phyloP scores from a whole-genome alignment of 139 green algal species.

The Picochlorum sp. region DNA sequence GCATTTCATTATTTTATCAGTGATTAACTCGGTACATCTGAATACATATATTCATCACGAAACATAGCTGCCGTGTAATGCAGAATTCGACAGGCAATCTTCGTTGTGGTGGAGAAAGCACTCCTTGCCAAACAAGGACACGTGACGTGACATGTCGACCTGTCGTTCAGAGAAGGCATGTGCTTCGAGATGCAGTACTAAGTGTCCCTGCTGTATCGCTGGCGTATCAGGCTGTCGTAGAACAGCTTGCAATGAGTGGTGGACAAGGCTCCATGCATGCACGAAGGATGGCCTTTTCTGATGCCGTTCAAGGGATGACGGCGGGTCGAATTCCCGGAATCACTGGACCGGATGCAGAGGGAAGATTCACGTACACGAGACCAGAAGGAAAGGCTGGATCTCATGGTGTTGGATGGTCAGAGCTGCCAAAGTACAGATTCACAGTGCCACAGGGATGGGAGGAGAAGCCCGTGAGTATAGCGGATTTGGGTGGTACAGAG shows the following conservation, averaged over 20 bases:
- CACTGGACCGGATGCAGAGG: slow-evolving; percentile 40
- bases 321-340: slow-evolving; percentile 71
- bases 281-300: slow-evolving; percentile 1
- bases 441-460: slow-evolving; percentile 65
- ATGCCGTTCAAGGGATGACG: slow-evolving; percentile 65
- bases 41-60: neutral
- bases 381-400: slow-evolving; percentile 75
- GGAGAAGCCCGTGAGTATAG: slow-evolving; percentile 89
- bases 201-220: no score
- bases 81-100: no score
- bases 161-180: no score
- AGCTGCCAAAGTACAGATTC: slow-evolving; percentile 84
- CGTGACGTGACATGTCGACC: no score
- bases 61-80: neutral
- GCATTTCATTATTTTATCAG: no score
- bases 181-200: no score
- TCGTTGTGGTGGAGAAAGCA: no score
- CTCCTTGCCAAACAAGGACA: no score
- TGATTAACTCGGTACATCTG: no score
- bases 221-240: no score
- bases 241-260: no score
- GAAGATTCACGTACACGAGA: slow-evolving; percentile 61
- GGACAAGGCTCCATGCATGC: no score
- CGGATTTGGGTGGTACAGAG: slow-evolving; percentile 89
- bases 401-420: slow-evolving; percentile 85